A percentile compares a stretch with the other conserved stretches of the same genome.
phyloP scores from a whole-genome alignment of 1,284 basidiomycete species.

The Ganoderma resinaceum region DNA sequence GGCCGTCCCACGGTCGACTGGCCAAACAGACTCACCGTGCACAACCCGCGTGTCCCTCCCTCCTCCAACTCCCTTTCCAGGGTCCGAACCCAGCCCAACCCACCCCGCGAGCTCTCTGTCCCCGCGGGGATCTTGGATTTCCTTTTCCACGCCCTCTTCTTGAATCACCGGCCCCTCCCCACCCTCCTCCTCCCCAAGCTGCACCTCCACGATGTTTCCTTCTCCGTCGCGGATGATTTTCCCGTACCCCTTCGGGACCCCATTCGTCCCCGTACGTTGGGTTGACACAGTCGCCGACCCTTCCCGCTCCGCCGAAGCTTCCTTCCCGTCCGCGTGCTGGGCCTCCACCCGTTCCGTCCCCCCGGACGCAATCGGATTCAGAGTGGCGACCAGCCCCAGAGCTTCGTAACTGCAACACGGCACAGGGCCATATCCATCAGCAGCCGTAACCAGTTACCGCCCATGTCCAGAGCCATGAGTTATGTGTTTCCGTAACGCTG shows the following conservation, averaged over 20 bases:
- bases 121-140: constrained; percentile 34
- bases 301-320: constrained; percentile 9
- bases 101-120: constrained; percentile 43
- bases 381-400: constrained; percentile 73
- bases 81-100: constrained; percentile 40
- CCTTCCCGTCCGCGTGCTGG: constrained; percentile 21
- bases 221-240: constrained; percentile 85
- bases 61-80: constrained; percentile 28
- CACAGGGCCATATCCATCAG: constrained; percentile 16
- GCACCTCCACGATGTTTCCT: constrained; percentile 82
- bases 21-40: constrained; percentile 41
- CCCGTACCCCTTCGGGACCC: constrained; percentile 78
- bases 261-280: constrained; percentile 15
- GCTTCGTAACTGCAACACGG: constrained; percentile 70
- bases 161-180: constrained; percentile 36
- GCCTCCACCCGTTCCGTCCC: constrained; percentile 52
- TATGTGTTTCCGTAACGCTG: constrained; percentile 22
- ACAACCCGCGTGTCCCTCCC: constrained; percentile 38
- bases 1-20: constrained; percentile 18
- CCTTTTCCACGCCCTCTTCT: constrained; percentile 36
- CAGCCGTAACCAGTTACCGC: constrained; percentile 12
- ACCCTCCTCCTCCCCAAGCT: constrained; percentile 66
- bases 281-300: constrained; percentile 25
- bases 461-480: constrained; percentile 15
- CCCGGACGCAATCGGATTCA: constrained; percentile 70